Conservation (phyloP, 768 basidiomycete genomes). For the Porpolomopsis calyptriformis region DNA sequence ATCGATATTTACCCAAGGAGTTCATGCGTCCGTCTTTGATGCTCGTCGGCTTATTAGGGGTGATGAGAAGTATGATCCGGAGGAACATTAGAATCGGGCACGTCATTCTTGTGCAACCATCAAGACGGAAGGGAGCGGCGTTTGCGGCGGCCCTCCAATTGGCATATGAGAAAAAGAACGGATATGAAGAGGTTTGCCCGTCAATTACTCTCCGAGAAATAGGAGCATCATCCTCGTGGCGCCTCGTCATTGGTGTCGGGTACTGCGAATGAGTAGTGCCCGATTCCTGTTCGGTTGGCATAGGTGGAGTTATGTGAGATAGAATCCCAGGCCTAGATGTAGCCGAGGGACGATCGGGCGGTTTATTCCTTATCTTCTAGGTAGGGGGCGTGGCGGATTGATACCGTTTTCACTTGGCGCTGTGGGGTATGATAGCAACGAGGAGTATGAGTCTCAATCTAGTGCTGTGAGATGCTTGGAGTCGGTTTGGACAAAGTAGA, state of each 20-base stretch:
- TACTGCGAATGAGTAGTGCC: neutral
- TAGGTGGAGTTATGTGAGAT: neutral
- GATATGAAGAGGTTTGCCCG: neutral
- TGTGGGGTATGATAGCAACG: neutral
- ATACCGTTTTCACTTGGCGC: no score
- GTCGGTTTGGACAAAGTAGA: neutral
- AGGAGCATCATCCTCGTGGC: neutral
- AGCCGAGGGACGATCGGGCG: no score
- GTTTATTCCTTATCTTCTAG: no score
- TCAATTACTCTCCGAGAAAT: neutral
- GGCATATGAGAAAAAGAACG: neutral
- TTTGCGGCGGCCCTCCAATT: neutral
- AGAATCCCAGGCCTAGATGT: neutral
- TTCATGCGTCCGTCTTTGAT: neutral
- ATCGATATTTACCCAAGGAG: neutral
- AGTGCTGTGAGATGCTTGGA: neutral
- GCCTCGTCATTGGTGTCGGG: neutral
- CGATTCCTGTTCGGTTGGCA: neutral
- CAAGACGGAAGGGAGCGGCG: neutral
- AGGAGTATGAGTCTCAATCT: neutral
- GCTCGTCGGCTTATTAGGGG: constrained; percentile 3
- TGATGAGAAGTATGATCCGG: neutral
- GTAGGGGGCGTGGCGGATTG: no score
- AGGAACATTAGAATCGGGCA: neutral
- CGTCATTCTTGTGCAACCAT: neutral